Conservation (phyloP, 1,284 basidiomycete species). For the Rhodotorula sp. region DNA sequence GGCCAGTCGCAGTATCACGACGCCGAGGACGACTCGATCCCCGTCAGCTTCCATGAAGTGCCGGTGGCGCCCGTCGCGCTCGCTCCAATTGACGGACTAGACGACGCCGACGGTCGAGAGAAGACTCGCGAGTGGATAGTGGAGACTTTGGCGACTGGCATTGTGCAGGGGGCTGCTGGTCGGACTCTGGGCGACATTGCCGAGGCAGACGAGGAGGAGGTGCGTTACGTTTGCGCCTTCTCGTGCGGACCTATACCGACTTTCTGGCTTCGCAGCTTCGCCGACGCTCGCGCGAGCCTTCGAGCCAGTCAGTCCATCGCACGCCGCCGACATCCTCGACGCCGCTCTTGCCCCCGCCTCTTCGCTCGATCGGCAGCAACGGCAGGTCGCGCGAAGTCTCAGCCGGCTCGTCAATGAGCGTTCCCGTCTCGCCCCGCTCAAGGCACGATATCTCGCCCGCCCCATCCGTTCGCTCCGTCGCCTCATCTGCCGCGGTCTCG, state of each 20-base stretch:
- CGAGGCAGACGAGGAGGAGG: conserved; percentile 18
- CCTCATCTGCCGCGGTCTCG: conserved; percentile 16
- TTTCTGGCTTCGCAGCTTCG: not conserved
- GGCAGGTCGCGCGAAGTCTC: not conserved
- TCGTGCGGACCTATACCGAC: not conserved
- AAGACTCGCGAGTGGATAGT: conserved; percentile 16
- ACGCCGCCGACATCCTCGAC: not conserved
- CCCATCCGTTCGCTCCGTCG: conserved; percentile 5
- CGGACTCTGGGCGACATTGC: conserved; percentile 11
- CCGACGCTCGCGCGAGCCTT: not conserved
- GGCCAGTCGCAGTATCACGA: conserved; percentile 14
- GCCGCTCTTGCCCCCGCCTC: not conserved
- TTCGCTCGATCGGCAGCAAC: not conserved
- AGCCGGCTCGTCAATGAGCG: not conserved
- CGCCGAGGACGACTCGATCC: conserved; percentile 4
- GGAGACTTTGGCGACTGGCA: no score
- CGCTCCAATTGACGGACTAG: no score
- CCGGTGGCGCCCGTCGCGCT: not conserved
- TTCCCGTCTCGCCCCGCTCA: not conserved
- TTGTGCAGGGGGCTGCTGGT: no score
- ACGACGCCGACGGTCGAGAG: not conserved
- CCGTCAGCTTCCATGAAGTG: not conserved
- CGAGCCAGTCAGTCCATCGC: not conserved
- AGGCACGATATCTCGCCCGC: conserved; percentile 10
- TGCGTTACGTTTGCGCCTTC: not conserved